Evolutionary conservation across 768 basidiomycete genomes (phyloP), one percentile per base, ranked within the genome.

Genomic region (Hebeloma cylindrosporum): DNA sequence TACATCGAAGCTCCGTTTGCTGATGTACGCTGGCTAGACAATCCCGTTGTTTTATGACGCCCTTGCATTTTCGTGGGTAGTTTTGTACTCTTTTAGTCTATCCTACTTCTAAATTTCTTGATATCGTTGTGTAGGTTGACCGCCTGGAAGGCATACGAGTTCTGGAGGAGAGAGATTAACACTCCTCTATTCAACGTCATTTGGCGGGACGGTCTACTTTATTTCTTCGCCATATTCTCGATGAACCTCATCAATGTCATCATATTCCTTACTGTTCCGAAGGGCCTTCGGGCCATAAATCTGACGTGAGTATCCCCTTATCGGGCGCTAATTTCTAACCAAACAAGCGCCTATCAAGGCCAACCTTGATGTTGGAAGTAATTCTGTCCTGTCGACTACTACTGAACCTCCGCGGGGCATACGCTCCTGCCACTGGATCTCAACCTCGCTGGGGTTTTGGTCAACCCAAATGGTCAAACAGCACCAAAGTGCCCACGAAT

Each of bases 191-290:
- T 52, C 27, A 20, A 40, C 25, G 35, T 52, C 18, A 52, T 52
- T 13, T 52, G 40, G 45, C 47, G 56, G 9, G 59, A 62, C 30
- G 59, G 61, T 3, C 22, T 60, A 3, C 13, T 59, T 8, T 62
- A 62, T 43, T 62, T 62, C 30, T 50, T 54, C n/a, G 57, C 52
- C 14, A 59, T 60, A 25, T 59, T 60, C 35, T 44, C 54, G 13
- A 59, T 60, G 56, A 62, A 60, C 34, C 11, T 50, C 5, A 25
- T 50, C 35, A 61, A 59, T 31, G 53, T 59, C 13, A 25, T 59
- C 26, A 49, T 61, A n/a, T 58, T 59, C 33, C 30, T 51, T 2
- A 55, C 51, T 13, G 51, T 41, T 4, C 31, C 56, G 35, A 45
- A 43, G 26, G 16, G 32, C 9, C 29, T 61, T 4, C 47, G 53